phyloP scores from a whole-genome alignment of 2,329 filamentous ascomycete species.

The Botrytis fragariae region DNA sequence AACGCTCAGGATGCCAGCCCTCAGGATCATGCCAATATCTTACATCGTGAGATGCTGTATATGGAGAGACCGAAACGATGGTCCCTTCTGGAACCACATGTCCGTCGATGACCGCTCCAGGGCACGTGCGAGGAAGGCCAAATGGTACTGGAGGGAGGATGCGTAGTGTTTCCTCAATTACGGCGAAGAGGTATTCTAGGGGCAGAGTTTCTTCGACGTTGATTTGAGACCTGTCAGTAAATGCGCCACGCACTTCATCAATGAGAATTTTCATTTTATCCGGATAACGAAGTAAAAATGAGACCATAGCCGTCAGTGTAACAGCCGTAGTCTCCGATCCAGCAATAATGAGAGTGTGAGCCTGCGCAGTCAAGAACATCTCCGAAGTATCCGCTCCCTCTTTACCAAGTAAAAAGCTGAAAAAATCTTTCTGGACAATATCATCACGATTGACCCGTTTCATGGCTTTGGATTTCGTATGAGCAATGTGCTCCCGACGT shows the following conservation, averaged over 20 bases:
- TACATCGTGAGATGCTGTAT: neutral
- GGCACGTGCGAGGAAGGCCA: neutral
- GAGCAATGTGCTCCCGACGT: neutral
- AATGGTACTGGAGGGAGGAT: constrained; percentile 17
- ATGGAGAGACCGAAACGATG: constrained; percentile 13
- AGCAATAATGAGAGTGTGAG: constrained; percentile 17
- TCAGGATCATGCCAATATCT: constrained; percentile 10
- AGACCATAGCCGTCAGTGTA: constrained; percentile 11
- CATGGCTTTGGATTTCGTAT: constrained; percentile 9
- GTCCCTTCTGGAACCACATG: neutral
- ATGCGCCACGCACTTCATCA: constrained; percentile 16
- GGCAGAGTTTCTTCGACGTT: neutral
- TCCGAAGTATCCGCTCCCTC: neutral
- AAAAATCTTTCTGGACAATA: neutral
- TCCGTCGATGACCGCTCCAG: constrained; percentile 6
- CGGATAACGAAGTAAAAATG: constrained; percentile 15
- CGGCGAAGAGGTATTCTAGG: constrained; percentile 39
- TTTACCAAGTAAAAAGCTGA: constrained; percentile 13
- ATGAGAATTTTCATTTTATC: constrained; percentile 18
- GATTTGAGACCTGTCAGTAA: constrained; percentile 1
- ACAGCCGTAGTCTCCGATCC: constrained; percentile 24
- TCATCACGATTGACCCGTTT: neutral
- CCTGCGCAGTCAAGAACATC: constrained; percentile 9
- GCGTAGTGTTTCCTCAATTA: constrained; percentile 35
- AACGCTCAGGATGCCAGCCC: constrained; percentile 11